phyloP scores from a whole-genome alignment of 2,329 filamentous ascomycete genomes.

The Cladosporium sphaerospermum region DNA sequence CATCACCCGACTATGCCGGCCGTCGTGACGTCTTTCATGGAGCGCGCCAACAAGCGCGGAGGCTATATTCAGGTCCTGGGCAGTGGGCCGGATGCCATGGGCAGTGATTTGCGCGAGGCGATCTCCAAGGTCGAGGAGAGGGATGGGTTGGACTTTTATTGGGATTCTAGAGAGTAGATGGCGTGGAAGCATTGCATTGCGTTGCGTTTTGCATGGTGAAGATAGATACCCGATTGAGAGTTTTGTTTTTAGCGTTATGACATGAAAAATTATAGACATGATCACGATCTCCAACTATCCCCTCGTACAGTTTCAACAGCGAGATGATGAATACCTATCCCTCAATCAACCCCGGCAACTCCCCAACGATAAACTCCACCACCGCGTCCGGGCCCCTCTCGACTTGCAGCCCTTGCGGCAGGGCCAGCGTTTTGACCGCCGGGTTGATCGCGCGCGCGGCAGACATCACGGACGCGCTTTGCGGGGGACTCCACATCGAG shows the following conservation, averaged over 20 bases:
- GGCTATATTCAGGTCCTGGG: slow-evolving; percentile 18
- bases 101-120: slow-evolving; percentile 21
- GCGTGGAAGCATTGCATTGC: not conserved
- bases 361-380: slow-evolving; percentile 46
- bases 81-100: slow-evolving; percentile 26
- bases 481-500: slow-evolving; percentile 52
- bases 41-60: slow-evolving; percentile 17
- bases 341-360: slow-evolving; percentile 30
- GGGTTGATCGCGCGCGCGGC: slow-evolving; percentile 43
- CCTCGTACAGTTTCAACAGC: too few relatives aligned
- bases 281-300: too few relatives aligned
- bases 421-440: slow-evolving; percentile 46
- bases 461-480: slow-evolving; percentile 40
- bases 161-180: slow-evolving; percentile 11
- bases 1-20: slow-evolving; percentile 20
- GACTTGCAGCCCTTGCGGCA: slow-evolving; percentile 50
- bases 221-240: too few relatives aligned
- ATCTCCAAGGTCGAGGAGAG: slow-evolving; percentile 14
- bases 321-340: not conserved
- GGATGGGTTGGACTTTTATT: slow-evolving; percentile 9
- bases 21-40: slow-evolving; percentile 22
- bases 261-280: too few relatives aligned
- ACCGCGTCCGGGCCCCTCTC: slow-evolving; percentile 49
- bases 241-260: too few relatives aligned
- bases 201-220: not conserved